Conservation (phyloP, 1,139 yeast genomes). For the Yamadazyma epiphylla region DNA sequence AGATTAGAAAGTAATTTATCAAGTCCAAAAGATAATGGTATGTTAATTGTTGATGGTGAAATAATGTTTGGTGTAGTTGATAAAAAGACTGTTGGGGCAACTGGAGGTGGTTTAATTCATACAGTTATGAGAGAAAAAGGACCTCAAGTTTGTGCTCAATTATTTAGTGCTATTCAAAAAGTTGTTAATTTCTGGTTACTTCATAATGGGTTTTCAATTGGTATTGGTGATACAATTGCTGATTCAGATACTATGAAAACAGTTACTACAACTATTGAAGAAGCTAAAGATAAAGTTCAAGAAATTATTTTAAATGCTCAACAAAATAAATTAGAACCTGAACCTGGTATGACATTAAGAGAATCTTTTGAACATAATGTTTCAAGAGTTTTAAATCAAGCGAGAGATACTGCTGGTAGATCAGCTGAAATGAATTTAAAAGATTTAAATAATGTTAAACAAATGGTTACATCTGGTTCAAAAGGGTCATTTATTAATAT, state of each 20-base stretch:
- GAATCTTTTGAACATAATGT: constrained; percentile 98
- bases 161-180: constrained; percentile 90
- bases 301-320: constrained; percentile 92
- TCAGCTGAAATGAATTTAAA: constrained; percentile 95
- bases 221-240: constrained; percentile 99
- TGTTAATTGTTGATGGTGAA: constrained; percentile 90
- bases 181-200: constrained; percentile 95
- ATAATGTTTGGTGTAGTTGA: constrained; percentile 96
- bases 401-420: constrained; percentile 99
- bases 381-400: constrained; percentile 91
- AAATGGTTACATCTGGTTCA: constrained; percentile 99
- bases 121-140: constrained; percentile 98
- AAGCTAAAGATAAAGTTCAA: constrained; percentile 90
- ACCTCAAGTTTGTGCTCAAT: constrained; percentile 80
- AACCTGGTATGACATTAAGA: constrained; percentile 99
- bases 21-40: constrained; percentile 87
- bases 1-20: constrained; percentile 84
- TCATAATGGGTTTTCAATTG: constrained; percentile 96
- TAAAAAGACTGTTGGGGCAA: constrained; percentile 96
- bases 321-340: constrained; percentile 80
- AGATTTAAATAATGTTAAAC: constrained; percentile 92
- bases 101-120: constrained; percentile 96
- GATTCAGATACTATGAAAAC: constrained; percentile 94
- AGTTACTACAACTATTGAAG: constrained; percentile 87
- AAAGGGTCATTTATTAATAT: constrained; percentile 98